Evolutionary conservation across 768 basidiomycete species (phyloP).

Genomic region (Leccinum boreale): DNA sequence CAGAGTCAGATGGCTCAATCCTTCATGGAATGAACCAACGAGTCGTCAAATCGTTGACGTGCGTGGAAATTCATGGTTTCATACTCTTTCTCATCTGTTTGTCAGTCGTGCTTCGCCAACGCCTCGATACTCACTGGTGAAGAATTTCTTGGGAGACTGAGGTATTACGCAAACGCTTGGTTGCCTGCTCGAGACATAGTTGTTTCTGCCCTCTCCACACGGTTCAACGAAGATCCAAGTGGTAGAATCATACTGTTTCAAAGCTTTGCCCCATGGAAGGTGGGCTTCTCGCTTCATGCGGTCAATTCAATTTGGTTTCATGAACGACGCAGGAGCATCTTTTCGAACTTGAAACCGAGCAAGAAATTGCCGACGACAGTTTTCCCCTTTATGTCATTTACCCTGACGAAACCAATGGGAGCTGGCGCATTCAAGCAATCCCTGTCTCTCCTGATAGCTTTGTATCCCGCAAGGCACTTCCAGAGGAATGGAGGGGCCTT

Average conservation of each 20-base stretch:
- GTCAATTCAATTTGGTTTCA: background rate
- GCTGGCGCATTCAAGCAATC: constrained; percentile 94
- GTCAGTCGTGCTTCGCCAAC: constrained; percentile 65
- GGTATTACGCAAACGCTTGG: constrained; percentile 88
- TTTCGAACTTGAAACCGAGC: constrained; percentile 75
- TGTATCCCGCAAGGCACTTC: constrained; percentile 86
- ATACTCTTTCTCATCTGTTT: constrained; percentile 8
- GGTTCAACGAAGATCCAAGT: constrained; percentile 57
- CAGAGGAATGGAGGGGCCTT: constrained; percentile 90
- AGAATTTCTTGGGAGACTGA: constrained; percentile 78
- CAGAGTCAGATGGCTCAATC: constrained; percentile 83
- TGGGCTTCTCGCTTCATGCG: constrained; percentile 22
- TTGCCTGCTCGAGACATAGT: constrained; percentile 87
- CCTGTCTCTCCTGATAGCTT: constrained; percentile 81
- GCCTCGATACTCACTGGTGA: constrained; percentile 81
- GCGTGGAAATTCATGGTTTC: constrained; percentile 26
- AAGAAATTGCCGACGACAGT: constrained; percentile 40
- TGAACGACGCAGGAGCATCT: constrained; percentile 69
- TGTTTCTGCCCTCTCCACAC: constrained; percentile 51
- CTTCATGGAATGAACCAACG: constrained; percentile 84
- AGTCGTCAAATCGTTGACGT: constrained; percentile 73
- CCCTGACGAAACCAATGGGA: constrained; percentile 70
- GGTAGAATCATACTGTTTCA: constrained; percentile 82
- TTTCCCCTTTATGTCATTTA: constrained; percentile 85
- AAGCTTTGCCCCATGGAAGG: constrained; percentile 87